Evolutionary conservation across 2,329 filamentous ascomycete genomes (phyloP).

Genomic region (Trichoderma arundinaceum): DNA sequence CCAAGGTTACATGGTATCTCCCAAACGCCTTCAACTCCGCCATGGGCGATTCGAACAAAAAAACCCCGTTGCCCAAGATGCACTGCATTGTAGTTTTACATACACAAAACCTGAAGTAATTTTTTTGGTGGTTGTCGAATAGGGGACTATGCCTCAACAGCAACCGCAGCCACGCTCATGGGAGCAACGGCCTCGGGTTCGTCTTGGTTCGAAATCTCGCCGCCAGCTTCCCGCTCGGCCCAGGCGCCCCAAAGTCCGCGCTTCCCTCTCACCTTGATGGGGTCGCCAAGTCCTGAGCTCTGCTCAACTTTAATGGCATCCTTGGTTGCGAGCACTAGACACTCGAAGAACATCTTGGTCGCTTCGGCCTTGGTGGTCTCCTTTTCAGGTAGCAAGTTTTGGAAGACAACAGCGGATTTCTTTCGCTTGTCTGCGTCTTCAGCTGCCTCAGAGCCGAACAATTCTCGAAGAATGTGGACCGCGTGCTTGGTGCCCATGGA

Average conservation of each 20-base stretch:
- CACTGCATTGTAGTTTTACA: slow-evolving; percentile 46
- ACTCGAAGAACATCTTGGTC: slow-evolving; percentile 99
- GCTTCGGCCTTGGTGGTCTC: slow-evolving; percentile 85
- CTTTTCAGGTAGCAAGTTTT: slow-evolving; percentile 83
- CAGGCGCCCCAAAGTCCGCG: slow-evolving; percentile 95
- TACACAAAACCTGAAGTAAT: slow-evolving; percentile 34
- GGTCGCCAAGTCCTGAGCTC: slow-evolving; percentile 73
- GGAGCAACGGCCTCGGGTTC: slow-evolving; percentile 48
- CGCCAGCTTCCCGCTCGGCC: slow-evolving; percentile 78
- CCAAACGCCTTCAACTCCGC: slow-evolving; percentile 48
- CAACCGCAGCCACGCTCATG: slow-evolving; percentile 42
- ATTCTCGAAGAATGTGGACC: slow-evolving; percentile 89
- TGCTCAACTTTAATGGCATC: slow-evolving; percentile 98
- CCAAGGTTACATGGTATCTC: slow-evolving; percentile 48
- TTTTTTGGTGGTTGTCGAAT: not conserved
- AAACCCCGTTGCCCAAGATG: slow-evolving; percentile 42
- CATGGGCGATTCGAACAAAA: slow-evolving; percentile 38
- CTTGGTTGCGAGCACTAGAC: slow-evolving; percentile 93
- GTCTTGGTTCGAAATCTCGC: slow-evolving; percentile 62
- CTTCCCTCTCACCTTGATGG: slow-evolving; percentile 86
- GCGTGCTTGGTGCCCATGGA: slow-evolving; percentile 93
- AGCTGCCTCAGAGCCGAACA: slow-evolving; percentile 77
- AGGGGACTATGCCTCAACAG: slow-evolving; percentile 46
- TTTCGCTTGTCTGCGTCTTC: slow-evolving; percentile 73
- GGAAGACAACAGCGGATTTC: slow-evolving; percentile 81